Percentiles rank a stretch among this genome's conserved stretches.
Evolutionary conservation across 1,139 yeast genomes (phyloP).

Genomic region (Suhomyces choctaworum): DNA sequence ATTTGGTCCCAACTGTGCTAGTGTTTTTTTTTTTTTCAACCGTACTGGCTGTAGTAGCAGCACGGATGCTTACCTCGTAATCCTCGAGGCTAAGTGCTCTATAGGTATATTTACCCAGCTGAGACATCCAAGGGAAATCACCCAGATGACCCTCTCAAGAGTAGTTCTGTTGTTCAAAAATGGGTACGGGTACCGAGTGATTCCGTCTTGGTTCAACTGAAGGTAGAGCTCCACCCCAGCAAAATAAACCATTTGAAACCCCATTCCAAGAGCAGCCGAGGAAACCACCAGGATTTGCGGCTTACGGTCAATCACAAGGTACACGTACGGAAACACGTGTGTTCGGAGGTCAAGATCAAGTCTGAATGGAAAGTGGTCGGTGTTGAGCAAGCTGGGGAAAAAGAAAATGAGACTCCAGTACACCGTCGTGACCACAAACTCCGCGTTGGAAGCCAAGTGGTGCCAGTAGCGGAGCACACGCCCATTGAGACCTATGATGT

Average conservation of each 20-base stretch:
- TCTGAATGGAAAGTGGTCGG: conserved; percentile 21
- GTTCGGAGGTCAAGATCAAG: conserved; percentile 23
- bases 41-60: background rate
- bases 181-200: conserved; percentile 23
- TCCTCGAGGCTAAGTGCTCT: conserved; percentile 1
- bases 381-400: conserved; percentile 23
- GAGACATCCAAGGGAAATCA: conserved; percentile 7
- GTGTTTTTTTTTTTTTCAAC: no score
- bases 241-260: conserved; percentile 9
- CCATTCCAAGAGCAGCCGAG: conserved; percentile 5
- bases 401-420: conserved; percentile 24
- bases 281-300: conserved; percentile 4
- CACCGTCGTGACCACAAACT: conserved; percentile 23
- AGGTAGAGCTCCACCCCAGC: conserved; percentile 12
- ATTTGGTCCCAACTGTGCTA: no score
- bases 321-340: conserved; percentile 26
- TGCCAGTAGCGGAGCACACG: conserved; percentile 8
- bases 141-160: conserved; percentile 12
- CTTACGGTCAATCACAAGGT: conserved; percentile 12
- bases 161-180: conserved; percentile 16
- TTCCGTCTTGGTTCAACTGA: conserved; percentile 10
- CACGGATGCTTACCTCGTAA: background rate
- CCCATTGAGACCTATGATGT: conserved; percentile 6
- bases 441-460: conserved; percentile 20
- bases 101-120: conserved; percentile 3